A percentile compares a stretch with the other conserved stretches of the same genome.
phyloP scores from a whole-genome alignment of 148 eudicot genomes.

The Linanthus parryae region DNA sequence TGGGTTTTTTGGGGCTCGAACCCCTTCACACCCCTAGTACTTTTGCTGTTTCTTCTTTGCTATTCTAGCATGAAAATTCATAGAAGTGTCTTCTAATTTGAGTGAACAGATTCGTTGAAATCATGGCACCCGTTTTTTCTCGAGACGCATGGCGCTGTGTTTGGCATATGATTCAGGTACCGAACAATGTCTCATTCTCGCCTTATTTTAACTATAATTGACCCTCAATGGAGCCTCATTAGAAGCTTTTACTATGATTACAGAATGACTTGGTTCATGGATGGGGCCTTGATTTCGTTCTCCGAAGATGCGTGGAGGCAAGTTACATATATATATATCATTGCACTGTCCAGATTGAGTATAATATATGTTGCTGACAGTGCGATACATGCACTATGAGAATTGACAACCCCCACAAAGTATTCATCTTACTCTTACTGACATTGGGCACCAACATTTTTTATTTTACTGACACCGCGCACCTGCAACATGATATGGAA shows the following conservation, averaged over 20 bases:
- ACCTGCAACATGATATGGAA: too few species aligned
- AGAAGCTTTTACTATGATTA: background rate
- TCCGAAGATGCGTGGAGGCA: conserved; percentile 84
- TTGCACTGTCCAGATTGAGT: too few species aligned
- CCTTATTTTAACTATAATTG: background rate
- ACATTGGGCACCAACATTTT: too few species aligned
- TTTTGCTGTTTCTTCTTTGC: background rate
- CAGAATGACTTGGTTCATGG: conserved; percentile 95
- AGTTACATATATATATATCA: too few species aligned
- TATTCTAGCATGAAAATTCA: background rate
- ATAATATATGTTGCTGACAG: too few species aligned
- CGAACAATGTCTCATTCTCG: background rate
- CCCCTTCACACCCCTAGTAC: background rate
- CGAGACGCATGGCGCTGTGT: conserved; percentile 92
- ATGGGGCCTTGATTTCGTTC: conserved; percentile 94
- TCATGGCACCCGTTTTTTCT: conserved; percentile 94
- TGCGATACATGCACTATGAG: too few species aligned
- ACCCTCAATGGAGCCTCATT: background rate
- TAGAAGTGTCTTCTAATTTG: background rate
- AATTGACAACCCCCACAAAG: too few species aligned
- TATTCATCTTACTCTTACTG: too few species aligned
- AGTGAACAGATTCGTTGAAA: conserved; percentile 72
- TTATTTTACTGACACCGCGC: too few species aligned
- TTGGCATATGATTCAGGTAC: conserved; percentile 95
- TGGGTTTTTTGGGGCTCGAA: too few species aligned